A percentile compares a stretch with the other conserved stretches of the same genome.
Evolutionary conservation across 331 rosid species (phyloP).

Genomic region (Saraca asoca): DNA sequence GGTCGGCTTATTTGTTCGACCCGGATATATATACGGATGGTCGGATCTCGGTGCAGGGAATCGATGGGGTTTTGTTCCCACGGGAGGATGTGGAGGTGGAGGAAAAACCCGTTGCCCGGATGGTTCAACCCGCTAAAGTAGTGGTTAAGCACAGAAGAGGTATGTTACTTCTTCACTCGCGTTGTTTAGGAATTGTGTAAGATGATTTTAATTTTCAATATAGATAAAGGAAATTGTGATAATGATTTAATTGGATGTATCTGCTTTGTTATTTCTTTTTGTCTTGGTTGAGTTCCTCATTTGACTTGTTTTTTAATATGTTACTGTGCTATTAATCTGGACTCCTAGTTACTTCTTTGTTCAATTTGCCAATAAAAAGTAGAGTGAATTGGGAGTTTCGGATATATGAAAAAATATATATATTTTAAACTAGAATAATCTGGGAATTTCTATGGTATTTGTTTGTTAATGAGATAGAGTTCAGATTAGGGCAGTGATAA

Average conservation of each 20-base stretch:
- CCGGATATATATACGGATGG: constrained; percentile 82
- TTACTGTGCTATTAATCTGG: too few relatives aligned
- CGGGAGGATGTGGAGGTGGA: constrained; percentile 40
- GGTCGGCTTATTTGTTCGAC: constrained; percentile 73
- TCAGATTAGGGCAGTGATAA: too few relatives aligned
- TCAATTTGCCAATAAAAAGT: too few relatives aligned
- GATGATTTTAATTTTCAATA: constrained; percentile 34
- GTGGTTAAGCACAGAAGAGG: constrained; percentile 66
- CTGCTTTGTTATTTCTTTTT: not conserved
- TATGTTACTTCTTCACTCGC: constrained; percentile 28
- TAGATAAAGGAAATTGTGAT: constrained; percentile 25
- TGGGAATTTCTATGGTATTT: too few relatives aligned
- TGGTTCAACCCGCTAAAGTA: constrained; percentile 49
- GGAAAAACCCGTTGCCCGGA: constrained; percentile 29
- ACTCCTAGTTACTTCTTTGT: too few relatives aligned
- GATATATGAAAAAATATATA: too few relatives aligned
- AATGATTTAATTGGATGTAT: constrained; percentile 21
- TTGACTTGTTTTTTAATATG: too few relatives aligned
- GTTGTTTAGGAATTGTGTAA: constrained; percentile 2
- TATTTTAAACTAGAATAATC: too few relatives aligned
- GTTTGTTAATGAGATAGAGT: too few relatives aligned
- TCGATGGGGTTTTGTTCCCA: constrained; percentile 75
- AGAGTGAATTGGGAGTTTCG: too few relatives aligned
- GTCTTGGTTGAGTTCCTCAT: too few relatives aligned
- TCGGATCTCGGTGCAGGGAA: constrained; percentile 80